phyloP scores from a whole-genome alignment of 768 basidiomycete genomes.

The Udeniomyces megalosporus region DNA sequence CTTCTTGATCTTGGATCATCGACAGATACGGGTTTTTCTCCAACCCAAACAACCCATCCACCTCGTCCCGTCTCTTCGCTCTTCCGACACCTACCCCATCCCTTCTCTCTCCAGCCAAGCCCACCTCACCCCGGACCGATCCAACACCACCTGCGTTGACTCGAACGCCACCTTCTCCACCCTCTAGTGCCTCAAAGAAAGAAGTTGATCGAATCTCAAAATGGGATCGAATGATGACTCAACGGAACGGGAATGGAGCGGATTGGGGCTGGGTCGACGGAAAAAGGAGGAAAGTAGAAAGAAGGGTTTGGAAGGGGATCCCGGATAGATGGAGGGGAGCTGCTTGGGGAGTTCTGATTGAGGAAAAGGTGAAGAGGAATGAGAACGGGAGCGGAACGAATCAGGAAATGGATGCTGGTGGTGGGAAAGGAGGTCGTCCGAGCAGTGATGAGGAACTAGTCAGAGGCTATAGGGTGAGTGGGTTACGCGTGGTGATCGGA shows the following conservation, averaged over 20 bases:
- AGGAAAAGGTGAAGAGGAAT: conserved; percentile 20
- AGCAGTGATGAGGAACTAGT: conserved; percentile 32
- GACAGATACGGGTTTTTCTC: conserved; percentile 78
- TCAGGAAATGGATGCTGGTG: neutral
- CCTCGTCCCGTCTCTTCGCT: conserved; percentile 44
- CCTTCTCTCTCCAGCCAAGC: too few species aligned
- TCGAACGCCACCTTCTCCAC: conserved; percentile 39
- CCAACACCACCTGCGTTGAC: too few species aligned
- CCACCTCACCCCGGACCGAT: too few species aligned
- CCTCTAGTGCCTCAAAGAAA: conserved; percentile 32
- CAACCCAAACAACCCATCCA: conserved; percentile 38
- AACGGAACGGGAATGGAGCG: conserved; percentile 49
- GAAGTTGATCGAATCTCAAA: conserved; percentile 68
- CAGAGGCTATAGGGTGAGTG: conserved; percentile 25
- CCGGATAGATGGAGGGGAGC: conserved; percentile 91
- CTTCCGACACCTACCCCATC: too few species aligned
- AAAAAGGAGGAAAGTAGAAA: conserved; percentile 47
- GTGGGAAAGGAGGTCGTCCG: too few species aligned
- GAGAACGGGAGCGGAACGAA: conserved; percentile 18
- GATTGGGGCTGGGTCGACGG: conserved; percentile 51
- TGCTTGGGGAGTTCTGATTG: conserved; percentile 74
- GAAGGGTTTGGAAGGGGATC: conserved; percentile 81
- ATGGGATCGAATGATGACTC: conserved; percentile 72
- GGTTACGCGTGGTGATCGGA: too few species aligned
- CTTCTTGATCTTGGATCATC: neutral